Conservation (phyloP, 2,329 filamentous ascomycete genomes). For the Verticillium albo-atrum region DNA sequence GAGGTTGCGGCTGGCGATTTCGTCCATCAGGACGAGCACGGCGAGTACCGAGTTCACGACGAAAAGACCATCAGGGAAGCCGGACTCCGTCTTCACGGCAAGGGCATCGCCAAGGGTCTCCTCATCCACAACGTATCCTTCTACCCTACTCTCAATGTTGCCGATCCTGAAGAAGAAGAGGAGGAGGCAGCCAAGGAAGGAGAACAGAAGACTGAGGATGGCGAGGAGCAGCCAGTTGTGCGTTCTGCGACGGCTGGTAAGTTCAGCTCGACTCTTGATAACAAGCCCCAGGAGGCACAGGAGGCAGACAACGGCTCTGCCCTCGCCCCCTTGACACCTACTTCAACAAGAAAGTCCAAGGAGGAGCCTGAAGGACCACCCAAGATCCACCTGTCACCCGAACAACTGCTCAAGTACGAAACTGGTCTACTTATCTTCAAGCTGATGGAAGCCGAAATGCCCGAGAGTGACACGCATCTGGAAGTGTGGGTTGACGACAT, state of each 20-base stretch:
- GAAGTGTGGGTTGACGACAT: conserved; percentile 94
- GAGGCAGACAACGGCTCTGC: conserved; percentile 23
- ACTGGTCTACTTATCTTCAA: conserved; percentile 93
- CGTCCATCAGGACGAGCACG: conserved; percentile 69
- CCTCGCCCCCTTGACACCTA: conserved; percentile 37
- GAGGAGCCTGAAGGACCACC: conserved; percentile 55
- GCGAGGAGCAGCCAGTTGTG: conserved; percentile 14
- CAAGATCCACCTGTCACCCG: conserved; percentile 72
- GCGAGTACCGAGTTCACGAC: conserved; percentile 77
- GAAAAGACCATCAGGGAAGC: conserved; percentile 64
- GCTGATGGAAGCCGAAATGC: conserved; percentile 82
- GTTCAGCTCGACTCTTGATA: conserved; percentile 33
- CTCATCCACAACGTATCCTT: conserved; percentile 83
- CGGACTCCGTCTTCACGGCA: conserved; percentile 69
- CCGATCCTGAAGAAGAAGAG: conserved; percentile 85
- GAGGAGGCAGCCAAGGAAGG: conserved; percentile 69
- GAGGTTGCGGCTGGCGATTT: conserved; percentile 78
- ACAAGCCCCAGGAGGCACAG: conserved; percentile 16
- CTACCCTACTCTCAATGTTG: conserved; percentile 81
- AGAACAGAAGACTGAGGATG: conserved; percentile 41
- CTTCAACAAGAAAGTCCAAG: conserved; percentile 45
- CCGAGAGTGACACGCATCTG: conserved; percentile 69
- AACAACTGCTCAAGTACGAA: conserved; percentile 82
- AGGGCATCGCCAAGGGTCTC: conserved; percentile 70
- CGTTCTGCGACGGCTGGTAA: conserved; percentile 34